Conservation (phyloP, 2,329 filamentous ascomycete species). For the Ophiocordyceps camponoti-rufipedis region DNA sequence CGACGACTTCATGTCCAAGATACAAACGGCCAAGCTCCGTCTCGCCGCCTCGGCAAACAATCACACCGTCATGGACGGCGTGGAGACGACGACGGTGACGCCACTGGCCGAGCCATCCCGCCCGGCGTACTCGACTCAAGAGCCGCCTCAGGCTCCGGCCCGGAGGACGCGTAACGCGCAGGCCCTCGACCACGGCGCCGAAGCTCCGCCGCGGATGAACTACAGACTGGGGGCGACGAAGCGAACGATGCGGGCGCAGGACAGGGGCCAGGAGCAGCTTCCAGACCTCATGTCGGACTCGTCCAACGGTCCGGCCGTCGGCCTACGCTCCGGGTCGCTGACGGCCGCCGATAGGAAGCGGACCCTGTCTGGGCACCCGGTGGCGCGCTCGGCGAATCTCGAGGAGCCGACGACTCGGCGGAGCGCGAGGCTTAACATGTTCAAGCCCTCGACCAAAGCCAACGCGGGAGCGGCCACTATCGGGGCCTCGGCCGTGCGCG, state of each 20-base stretch:
- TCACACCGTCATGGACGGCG: constrained; percentile 28
- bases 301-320: constrained; percentile 17
- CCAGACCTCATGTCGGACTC: constrained; percentile 24
- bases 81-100: constrained; percentile 39
- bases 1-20: constrained; percentile 37
- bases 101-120: constrained; percentile 8
- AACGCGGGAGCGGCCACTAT: constrained; percentile 38
- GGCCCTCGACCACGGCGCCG: constrained; percentile 29
- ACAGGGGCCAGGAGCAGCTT: constrained; percentile 10
- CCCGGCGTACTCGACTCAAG: constrained; percentile 10
- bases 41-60: constrained; percentile 19
- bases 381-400: constrained; percentile 28
- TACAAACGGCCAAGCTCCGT: constrained; percentile 30
- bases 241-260: constrained; percentile 18
- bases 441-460: constrained; percentile 51
- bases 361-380: constrained; percentile 73
- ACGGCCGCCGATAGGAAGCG: constrained; percentile 57
- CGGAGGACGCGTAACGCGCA: constrained; percentile 37
- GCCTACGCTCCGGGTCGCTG: constrained; percentile 15
- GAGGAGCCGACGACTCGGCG: constrained; percentile 46
- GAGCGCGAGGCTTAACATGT: constrained; percentile 52
- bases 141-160: constrained; percentile 32
- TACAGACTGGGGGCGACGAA: constrained; percentile 29
- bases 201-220: constrained; percentile 47
- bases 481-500: constrained; percentile 41